These are phyloP conservation scores for Fusarium newnesense DNA, from an alignment of 2,329 filamentous ascomycete species.

Conservation along the genomic window DNA sequence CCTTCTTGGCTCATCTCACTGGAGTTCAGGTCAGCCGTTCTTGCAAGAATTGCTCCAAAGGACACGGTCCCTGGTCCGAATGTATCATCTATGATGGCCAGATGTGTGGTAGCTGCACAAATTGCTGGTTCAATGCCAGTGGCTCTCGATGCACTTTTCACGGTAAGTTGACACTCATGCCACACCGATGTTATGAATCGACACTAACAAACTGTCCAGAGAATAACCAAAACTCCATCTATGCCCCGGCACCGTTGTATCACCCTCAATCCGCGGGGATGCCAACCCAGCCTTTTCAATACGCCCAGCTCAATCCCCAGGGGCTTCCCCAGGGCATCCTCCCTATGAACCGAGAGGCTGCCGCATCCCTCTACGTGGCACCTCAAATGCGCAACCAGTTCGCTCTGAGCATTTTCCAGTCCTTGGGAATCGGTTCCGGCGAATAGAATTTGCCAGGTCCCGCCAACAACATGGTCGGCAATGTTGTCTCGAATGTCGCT, in stretches of 20 bases:
- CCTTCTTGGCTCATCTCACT: slow-evolving; percentile 66
- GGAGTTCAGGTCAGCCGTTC: slow-evolving; percentile 59
- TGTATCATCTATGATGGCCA: slow-evolving; percentile 70
- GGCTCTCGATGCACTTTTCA: slow-evolving; percentile 70
- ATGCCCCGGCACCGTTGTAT: slow-evolving; percentile 4
- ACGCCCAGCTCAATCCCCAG: neutral
- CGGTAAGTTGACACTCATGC: slow-evolving; percentile 54
- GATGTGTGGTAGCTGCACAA: slow-evolving; percentile 70
- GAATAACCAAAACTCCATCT: slow-evolving; percentile 36
- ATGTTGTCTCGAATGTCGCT: slow-evolving; percentile 59
- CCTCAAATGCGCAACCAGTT: slow-evolving; percentile 33
- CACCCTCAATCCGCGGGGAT: slow-evolving; percentile 4
- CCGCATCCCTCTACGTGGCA: neutral
- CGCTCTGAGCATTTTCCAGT: slow-evolving; percentile 26
- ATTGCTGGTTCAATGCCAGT: slow-evolving; percentile 73
- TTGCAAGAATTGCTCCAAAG: slow-evolving; percentile 70
- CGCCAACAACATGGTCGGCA: slow-evolving; percentile 42
- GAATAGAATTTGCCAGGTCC: slow-evolving; percentile 45
- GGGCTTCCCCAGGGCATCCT: neutral
- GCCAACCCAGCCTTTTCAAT: neutral
- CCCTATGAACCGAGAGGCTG: neutral
- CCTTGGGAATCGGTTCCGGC: slow-evolving; percentile 49
- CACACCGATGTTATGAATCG: neutral
- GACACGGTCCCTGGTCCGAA: slow-evolving; percentile 67
- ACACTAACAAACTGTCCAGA: slow-evolving; percentile 25